Percentiles rank a stretch among this genome's conserved stretches.
Evolutionary conservation across 1,284 basidiomycete species (phyloP).

Genomic region (Hymenochaete sp.): DNA sequence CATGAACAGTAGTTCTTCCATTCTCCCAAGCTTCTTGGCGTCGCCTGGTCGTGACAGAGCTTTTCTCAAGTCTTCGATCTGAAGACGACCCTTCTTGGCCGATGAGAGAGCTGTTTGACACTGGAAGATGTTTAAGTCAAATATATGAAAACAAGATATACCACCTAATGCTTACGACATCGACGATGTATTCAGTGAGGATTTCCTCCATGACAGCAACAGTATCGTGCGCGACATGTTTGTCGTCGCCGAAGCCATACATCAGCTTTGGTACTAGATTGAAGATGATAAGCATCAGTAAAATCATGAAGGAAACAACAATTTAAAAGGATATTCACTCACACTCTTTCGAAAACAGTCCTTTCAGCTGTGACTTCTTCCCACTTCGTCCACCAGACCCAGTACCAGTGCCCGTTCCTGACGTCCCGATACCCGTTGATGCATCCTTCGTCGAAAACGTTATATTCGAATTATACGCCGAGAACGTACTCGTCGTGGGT

Average conservation of each 20-base stretch:
- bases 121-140: constrained; percentile 30
- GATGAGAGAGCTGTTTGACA: constrained; percentile 66
- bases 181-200: constrained; percentile 82
- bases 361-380: constrained; percentile 16
- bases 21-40: constrained; percentile 77
- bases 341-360: constrained; percentile 19
- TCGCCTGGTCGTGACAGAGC: constrained; percentile 70
- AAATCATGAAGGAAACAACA: background rate
- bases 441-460: too few relatives aligned
- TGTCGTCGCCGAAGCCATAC: constrained; percentile 94
- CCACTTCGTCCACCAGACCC: constrained; percentile 8
- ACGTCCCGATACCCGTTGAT: too few relatives aligned
- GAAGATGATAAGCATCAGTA: background rate
- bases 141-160: constrained; percentile 32
- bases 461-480: constrained; percentile 3
- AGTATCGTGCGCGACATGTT: constrained; percentile 78
- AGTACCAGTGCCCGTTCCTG: constrained; percentile 3
- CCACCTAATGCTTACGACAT: too few relatives aligned
- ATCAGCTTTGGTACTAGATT: constrained; percentile 73
- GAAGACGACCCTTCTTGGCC: constrained; percentile 50
- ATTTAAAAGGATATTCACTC: constrained; percentile 4
- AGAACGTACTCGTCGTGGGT: constrained; percentile 10
- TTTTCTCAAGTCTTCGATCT: constrained; percentile 73
- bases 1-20: constrained; percentile 87
- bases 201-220: constrained; percentile 93